These are phyloP conservation scores for Rutstroemia sp. DNA, from an alignment of 2,329 filamentous ascomycete species.

Conservation along the genomic window DNA sequence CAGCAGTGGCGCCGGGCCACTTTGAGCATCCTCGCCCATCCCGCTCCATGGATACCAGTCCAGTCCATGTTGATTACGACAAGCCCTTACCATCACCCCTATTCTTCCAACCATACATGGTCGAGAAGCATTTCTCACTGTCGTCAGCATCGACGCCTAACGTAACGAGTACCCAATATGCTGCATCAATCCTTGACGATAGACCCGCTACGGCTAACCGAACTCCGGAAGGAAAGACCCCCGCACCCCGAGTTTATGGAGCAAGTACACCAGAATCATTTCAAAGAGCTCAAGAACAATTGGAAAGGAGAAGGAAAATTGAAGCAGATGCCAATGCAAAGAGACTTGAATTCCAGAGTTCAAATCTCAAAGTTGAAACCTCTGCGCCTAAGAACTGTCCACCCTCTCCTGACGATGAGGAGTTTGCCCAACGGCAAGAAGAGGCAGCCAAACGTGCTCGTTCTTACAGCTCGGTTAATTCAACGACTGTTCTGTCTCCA, in stretches of 20 bases:
- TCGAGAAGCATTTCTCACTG: constrained; percentile 17
- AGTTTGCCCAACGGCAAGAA: constrained; percentile 22
- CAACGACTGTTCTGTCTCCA: constrained; percentile 36
- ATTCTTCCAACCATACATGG: constrained; percentile 25
- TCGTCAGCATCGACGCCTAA: constrained; percentile 24
- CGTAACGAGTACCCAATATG: constrained; percentile 20
- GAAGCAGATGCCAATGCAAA: constrained; percentile 31
- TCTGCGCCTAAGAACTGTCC: constrained; percentile 31
- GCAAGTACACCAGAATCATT: constrained; percentile 36
- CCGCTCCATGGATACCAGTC: constrained; percentile 19
- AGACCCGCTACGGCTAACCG: constrained; percentile 43
- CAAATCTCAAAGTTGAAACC: constrained; percentile 3
- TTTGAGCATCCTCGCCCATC: constrained; percentile 21
- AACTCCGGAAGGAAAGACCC: constrained; percentile 33
- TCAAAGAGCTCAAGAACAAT: constrained; percentile 30
- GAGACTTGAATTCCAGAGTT: constrained; percentile 20
- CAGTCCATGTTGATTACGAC: constrained; percentile 14
- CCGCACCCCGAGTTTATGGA: constrained; percentile 32
- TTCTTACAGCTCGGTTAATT: constrained; percentile 28
- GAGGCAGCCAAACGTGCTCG: constrained; percentile 20
- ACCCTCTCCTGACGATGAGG: constrained; percentile 39
- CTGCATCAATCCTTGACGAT: constrained; percentile 34
- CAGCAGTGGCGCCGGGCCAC: constrained; percentile 52
- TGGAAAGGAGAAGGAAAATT: constrained; percentile 28
- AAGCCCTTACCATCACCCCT: constrained; percentile 23